Base-by-base conservation (phyloP, 768 basidiomycete species). In the Xanthoconium purpureum region DNA sequence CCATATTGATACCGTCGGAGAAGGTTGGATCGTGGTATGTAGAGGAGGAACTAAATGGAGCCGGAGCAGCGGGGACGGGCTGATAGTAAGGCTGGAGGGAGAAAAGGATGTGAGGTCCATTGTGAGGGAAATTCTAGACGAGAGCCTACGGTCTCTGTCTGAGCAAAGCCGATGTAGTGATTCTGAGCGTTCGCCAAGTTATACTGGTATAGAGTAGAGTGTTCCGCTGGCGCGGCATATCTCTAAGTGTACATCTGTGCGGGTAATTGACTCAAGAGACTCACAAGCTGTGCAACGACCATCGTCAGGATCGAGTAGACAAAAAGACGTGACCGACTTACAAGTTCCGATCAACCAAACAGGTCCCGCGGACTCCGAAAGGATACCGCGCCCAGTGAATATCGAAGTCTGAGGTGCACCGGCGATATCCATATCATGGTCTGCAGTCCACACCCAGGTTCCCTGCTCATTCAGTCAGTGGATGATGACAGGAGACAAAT, bases 401-500 rank as follows among this genome's bases (percentile, higher is more conserved):
- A 88, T 59, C 1, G 80, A 77, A 40, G 84, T 69, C 58, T 83
- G 81, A n/a, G 74, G 74, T 32, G 76, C 63, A 6, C 73, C 71
- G 50, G 84, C 82, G 24, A 87, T 71, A 56, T 89, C 84, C 7
- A 66, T 4, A 33, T 66, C 65, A 61, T 93, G 90, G 62, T 93
- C 91, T 11, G 89, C 88, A 8, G 81, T 73, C 90, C 90, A 92
- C 5, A 89, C 80, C 90, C 89, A 91, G 15, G 83, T 79, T 5
- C 85, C 87, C 84, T 87, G 51, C 37, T 42, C 15, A 15, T 33
- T 36, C 29, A 35, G 20, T 56, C 15, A 52, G 20, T 55, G 6
- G 5, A 40, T 3, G 18, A 4, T 4, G 5, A 3, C 24, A 24
- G 18, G 24, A 1, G 13, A 18, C 11, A 14, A 39, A 24, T 1